phyloP scores from a whole-genome alignment of 805 yeast genomes.

The Candida suzukii region DNA sequence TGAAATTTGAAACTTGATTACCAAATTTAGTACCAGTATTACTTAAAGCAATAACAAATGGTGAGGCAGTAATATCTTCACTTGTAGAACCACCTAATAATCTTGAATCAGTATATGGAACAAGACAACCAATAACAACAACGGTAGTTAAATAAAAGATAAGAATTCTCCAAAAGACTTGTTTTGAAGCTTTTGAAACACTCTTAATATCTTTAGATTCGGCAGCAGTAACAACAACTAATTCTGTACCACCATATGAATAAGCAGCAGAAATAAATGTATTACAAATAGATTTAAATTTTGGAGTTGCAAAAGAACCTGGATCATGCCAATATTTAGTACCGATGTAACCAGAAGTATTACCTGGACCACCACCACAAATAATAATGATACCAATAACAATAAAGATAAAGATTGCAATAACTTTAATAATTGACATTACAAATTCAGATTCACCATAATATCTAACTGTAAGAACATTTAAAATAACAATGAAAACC shows the following conservation, averaged over 20 bases:
- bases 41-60: constrained; percentile 67
- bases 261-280: constrained; percentile 46
- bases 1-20: constrained; percentile 38
- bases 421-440: constrained; percentile 38
- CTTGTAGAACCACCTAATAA: constrained; percentile 44
- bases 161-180: constrained; percentile 63
- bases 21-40: constrained; percentile 58
- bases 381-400: constrained; percentile 39
- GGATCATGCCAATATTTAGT: constrained; percentile 45
- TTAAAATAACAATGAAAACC: constrained; percentile 37
- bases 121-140: constrained; percentile 61
- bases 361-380: constrained; percentile 47
- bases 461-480: constrained; percentile 45
- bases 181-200: constrained; percentile 64
- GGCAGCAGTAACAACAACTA: constrained; percentile 66
- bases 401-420: constrained; percentile 42
- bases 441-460: constrained; percentile 55
- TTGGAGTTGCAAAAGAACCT: constrained; percentile 45
- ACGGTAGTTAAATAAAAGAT: constrained; percentile 58
- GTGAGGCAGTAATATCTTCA: constrained; percentile 58
- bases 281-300: constrained; percentile 44
- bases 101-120: constrained; percentile 47
- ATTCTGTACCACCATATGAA: constrained; percentile 44
- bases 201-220: constrained; percentile 64
- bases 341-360: constrained; percentile 37